phyloP scores from a whole-genome alignment of 768 basidiomycete species.

The Paxillus ammoniavirescens region DNA sequence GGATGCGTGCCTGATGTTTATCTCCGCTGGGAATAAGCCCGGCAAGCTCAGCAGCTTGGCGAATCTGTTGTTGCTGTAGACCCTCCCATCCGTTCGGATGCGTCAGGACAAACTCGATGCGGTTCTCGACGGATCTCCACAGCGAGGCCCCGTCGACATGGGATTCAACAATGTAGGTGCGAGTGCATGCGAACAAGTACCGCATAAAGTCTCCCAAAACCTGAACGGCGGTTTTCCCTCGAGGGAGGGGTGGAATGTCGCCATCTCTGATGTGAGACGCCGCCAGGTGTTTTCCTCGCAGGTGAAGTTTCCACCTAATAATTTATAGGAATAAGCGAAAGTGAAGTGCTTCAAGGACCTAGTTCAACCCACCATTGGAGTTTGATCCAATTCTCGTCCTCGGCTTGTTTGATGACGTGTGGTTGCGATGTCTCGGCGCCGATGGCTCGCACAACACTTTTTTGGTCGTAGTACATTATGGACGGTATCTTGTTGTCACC shows the following conservation, averaged over 20 bases:
- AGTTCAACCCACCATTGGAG: constrained; percentile 37
- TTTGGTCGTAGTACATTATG: constrained; percentile 44
- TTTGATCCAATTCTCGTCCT: constrained; percentile 36
- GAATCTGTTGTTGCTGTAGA: constrained; percentile 29
- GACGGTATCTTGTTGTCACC: constrained; percentile 51
- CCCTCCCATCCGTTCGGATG: constrained; percentile 35
- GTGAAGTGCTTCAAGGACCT: too few relatives aligned
- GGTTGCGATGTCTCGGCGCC: constrained; percentile 43
- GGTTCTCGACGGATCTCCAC: constrained; percentile 23
- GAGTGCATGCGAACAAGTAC: constrained; percentile 26
- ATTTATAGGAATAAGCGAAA: neutral
- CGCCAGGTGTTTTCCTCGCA: constrained; percentile 28
- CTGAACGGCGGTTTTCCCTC: constrained; percentile 15
- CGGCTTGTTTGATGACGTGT: constrained; percentile 35
- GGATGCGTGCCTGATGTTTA: constrained; percentile 15
- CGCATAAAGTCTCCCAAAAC: constrained; percentile 27
- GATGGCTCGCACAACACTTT: constrained; percentile 38
- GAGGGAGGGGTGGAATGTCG: constrained; percentile 25
- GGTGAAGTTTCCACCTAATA: constrained; percentile 35
- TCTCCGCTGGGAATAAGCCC: constrained; percentile 17
- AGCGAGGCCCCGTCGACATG: constrained; percentile 26
- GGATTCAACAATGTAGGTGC: constrained; percentile 19
- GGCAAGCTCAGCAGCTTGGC: constrained; percentile 22
- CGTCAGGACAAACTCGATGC: constrained; percentile 23
- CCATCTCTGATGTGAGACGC: constrained; percentile 21